Base-by-base conservation (phyloP, 2,329 filamentous ascomycete species). In the Arthrinium phaeospermum region DNA sequence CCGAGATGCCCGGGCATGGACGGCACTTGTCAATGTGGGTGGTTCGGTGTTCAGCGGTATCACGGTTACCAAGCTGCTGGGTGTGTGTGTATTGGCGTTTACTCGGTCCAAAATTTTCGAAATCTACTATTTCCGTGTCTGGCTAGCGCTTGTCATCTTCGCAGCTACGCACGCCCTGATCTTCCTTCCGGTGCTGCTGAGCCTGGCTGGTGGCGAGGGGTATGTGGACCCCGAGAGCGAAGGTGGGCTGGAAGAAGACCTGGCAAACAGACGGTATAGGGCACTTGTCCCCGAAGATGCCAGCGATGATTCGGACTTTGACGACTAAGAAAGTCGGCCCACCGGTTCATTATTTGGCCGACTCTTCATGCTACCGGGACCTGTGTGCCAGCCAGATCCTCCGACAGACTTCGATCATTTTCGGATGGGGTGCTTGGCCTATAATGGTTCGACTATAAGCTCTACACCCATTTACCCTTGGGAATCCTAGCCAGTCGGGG, bases 21-120 rank as follows among this genome's bases (percentile, higher is more conserved):
- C 95, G 0, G 94, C 96, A 0, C 88, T 99, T 72, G 95, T 97
- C 75, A 98, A 98, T 77, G 96, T 99, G 0, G 96, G 96, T 2
- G 94, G 93, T 7, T 96, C 93, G 67, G 97, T 99, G 16, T 97
- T 99, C 79, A 97, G 93, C 45, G 96, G 96, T 2, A 99, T 99
- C 81, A 98, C 96, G 0, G 87, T 99, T 70, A 99, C 96, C 2
- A 99, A 99, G 83, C 88, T 99, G 1, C 86, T 99, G 1, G 96
- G 96, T 4, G 96, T 99, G 0, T 92, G 89, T 67, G 96, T 99
- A 47, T 86, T 99, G 27, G 96, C 96, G 0, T 99, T 98, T 79
- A 99, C 96, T 10, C 87, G 94, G 70, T 97, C 94, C 82, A 99
- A 98, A 89, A 99, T 99, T 79, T 99, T 99, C 78, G 97, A 99